A percentile compares a stretch with the other conserved stretches of the same genome.
Evolutionary conservation across 371 early-diverging fungal species (phyloP).

Genomic region (Nematocida sp.): DNA sequence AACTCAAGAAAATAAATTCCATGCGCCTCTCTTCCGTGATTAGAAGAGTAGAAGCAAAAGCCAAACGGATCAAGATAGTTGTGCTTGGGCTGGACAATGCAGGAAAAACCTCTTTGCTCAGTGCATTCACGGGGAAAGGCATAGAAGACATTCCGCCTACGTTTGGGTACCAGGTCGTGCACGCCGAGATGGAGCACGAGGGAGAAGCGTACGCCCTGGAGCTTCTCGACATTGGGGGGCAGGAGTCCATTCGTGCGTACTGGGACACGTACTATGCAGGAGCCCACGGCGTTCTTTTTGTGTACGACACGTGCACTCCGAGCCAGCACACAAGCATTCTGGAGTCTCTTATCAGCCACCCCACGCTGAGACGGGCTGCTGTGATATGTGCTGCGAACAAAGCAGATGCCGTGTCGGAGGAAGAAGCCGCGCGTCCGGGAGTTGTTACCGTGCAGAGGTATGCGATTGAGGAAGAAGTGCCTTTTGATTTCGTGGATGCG

Average conservation of each 20-base stretch:
- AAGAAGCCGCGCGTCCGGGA: background rate
- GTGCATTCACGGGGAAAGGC: constrained; percentile 79
- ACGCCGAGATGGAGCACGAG: constrained; percentile 82
- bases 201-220: constrained; percentile 70
- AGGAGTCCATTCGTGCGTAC: constrained; percentile 84
- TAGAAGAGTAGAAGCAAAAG: constrained; percentile 66
- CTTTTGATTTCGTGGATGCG: background rate
- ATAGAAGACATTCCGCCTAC: constrained; percentile 75
- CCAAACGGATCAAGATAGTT: constrained; percentile 82
- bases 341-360: constrained; percentile 19
- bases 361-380: constrained; percentile 70
- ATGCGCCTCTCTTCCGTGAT: constrained; percentile 58
- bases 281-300: constrained; percentile 93
- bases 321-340: constrained; percentile 66
- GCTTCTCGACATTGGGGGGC: constrained; percentile 95
- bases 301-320: constrained; percentile 85
- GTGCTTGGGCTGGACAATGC: constrained; percentile 96
- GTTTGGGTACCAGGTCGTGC: constrained; percentile 68
- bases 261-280: constrained; percentile 98
- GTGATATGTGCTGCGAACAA: constrained; percentile 78
- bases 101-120: constrained; percentile 93
- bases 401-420: constrained; percentile 68
- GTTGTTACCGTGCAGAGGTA: background rate
- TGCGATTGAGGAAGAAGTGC: background rate
- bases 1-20: constrained; percentile 34